Evolutionary conservation across 2,329 filamentous ascomycete species (phyloP), one percentile per base, ranked within the genome.

Genomic region (Fusarium veterinarium): DNA sequence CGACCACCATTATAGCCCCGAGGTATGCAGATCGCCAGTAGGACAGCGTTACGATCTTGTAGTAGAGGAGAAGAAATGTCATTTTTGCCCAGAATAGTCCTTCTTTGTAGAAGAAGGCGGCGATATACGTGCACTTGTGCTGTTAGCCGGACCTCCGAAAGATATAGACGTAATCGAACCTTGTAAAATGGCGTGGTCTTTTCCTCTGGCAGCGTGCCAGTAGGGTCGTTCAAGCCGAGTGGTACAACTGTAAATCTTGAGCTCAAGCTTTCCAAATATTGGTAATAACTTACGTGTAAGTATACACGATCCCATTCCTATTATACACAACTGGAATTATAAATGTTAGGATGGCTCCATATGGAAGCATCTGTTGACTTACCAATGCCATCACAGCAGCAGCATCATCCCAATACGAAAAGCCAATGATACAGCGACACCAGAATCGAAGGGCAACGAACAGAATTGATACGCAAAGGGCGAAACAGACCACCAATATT

Each of bases 51-150:
- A 76, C 55, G 6, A 75, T 59, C 17, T 74, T 56, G 17, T 68
- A 71, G 16, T 76, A 75, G 0, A 76, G 71, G 0, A 75, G 41
- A 9, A 76, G 46, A 16, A 75, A 73, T 6, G 71, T 62, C 68
- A 76, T 49, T 20, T 69, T 75, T 19, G 41, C 35, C 17, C 41
- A 66, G 30, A 60, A 64, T 0, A 76, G 42, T 6, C 53, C 61
- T 14, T 52, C 42, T 10, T 59, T 20, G 40, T 73, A 73, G 20
- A 73, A 59, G 3, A 74, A 25, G 3, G 60, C 8, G 16, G 49
- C 46, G 5, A 76, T 28, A 23, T 68, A 76, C 44, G 75, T 49
- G 8, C 48, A 53, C 74, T 76, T 3, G 5, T 8, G 1, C 14
- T 2, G 23, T 74, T n/a, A 74, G 52, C 7, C 1, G 7, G 7